phyloP scores from a whole-genome alignment of 768 basidiomycete genomes.

The Xerocomus potaroensis region DNA sequence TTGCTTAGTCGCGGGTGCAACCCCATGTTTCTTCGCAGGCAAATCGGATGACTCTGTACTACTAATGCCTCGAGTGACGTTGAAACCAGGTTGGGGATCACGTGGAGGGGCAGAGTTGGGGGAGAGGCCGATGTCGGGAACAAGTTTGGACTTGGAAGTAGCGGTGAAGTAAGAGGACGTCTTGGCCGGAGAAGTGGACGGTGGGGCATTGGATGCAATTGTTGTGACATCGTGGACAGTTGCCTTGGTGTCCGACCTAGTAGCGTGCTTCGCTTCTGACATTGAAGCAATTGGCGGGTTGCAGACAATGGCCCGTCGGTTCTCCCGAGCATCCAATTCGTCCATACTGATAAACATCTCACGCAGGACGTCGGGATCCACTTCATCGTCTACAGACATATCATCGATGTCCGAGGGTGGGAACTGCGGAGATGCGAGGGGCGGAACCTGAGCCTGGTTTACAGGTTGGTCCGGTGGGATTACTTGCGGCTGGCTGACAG shows the following conservation, averaged over 20 bases:
- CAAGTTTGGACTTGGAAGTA: conserved; percentile 4
- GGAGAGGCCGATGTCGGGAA: conserved; percentile 26
- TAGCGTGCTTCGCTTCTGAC: conserved; percentile 1
- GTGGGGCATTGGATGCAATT: neutral
- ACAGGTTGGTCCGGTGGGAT: conserved; percentile 15
- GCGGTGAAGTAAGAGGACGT: conserved; percentile 21
- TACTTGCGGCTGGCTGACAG: conserved; percentile 6
- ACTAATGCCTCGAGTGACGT: conserved; percentile 29
- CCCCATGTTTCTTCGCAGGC: conserved; percentile 2
- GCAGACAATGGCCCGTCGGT: neutral
- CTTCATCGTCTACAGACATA: conserved; percentile 24
- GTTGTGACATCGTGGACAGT: neutral
- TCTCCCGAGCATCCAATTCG: conserved; percentile 4
- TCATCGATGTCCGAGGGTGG: conserved; percentile 17
- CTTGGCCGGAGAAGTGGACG: conserved; percentile 6
- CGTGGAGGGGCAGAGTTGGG: conserved; percentile 27
- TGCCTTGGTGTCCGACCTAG: conserved; percentile 1
- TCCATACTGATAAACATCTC: conserved; percentile 21
- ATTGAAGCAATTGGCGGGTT: neutral
- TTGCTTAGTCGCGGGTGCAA: conserved; percentile 11
- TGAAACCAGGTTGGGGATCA: conserved; percentile 15
- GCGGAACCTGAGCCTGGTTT: conserved; percentile 11
- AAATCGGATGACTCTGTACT: conserved; percentile 23
- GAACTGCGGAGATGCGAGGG: conserved; percentile 4
- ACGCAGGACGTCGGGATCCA: conserved; percentile 28